These are phyloP conservation scores for Senecio squalidus DNA, from an alignment of 140 eudicot genomes.

Conservation along the genomic window DNA sequence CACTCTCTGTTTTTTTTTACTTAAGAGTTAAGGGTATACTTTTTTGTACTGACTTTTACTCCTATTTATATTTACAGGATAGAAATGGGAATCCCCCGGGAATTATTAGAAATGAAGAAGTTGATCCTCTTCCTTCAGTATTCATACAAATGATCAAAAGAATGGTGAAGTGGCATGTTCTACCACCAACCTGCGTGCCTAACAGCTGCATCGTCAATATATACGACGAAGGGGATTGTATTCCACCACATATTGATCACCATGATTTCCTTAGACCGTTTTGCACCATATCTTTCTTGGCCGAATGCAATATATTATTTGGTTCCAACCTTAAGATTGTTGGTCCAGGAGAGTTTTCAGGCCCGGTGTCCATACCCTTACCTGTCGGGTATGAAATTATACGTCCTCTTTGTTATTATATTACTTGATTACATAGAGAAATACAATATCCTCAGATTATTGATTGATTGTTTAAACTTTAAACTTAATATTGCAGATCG, in stretches of 20 bases:
- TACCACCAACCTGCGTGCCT: constrained; percentile 60
- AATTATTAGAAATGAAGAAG: constrained; percentile 56
- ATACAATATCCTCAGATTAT: background rate
- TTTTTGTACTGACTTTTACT: constrained; percentile 3
- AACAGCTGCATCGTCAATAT: constrained; percentile 76
- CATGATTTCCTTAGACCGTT: constrained; percentile 70
- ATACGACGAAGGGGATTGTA: constrained; percentile 71
- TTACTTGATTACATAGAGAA: background rate
- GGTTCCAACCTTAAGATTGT: constrained; percentile 48
- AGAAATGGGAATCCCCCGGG: constrained; percentile 73
- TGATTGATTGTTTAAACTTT: constrained; percentile 4
- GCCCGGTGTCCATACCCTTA: constrained; percentile 55
- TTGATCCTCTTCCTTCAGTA: constrained; percentile 57
- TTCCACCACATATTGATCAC: constrained; percentile 79
- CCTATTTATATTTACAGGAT: constrained; percentile 42
- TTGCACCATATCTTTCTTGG: constrained; percentile 65
- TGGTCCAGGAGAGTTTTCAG: constrained; percentile 61
- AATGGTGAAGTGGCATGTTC: constrained; percentile 64
- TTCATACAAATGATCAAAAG: constrained; percentile 52
- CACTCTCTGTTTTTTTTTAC: background rate
- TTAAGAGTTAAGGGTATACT: background rate
- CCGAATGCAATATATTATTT: constrained; percentile 62
- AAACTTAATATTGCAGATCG: constrained; percentile 51
- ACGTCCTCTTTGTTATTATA: background rate
- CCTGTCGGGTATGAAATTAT: constrained; percentile 53